These are phyloP conservation scores for Leishmania martiniquensis DNA, from an alignment of 208 protist genomes.

Conservation along the genomic window DNA sequence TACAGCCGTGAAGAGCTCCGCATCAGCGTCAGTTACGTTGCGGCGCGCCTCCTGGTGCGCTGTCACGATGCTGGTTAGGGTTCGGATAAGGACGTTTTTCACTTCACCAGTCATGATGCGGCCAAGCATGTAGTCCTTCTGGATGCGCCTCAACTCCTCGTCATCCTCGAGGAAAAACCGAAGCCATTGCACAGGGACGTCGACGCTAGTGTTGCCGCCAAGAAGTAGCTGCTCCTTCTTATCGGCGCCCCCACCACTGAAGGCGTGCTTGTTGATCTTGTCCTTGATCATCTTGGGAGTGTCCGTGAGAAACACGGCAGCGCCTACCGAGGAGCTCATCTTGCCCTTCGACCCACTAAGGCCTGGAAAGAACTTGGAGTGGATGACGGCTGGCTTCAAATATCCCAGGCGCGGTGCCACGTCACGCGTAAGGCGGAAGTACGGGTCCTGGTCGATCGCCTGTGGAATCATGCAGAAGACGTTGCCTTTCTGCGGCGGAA, in stretches of 20 bases:
- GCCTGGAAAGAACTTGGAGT: constrained; percentile 99
- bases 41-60: constrained; percentile 90
- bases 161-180: constrained; percentile 99
- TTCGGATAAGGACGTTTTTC: constrained; percentile 95
- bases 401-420: constrained; percentile 96
- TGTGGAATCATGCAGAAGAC: constrained; percentile 99
- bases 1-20: constrained; percentile 63
- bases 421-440: constrained; percentile 99
- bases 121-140: constrained; percentile 94
- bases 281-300: constrained; percentile 94
- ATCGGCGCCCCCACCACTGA: constrained; percentile 97
- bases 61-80: constrained; percentile 86
- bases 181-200: constrained; percentile 98
- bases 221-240: constrained; percentile 96
- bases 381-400: constrained; percentile 97
- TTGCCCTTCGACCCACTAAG: constrained; percentile 97
- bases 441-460: constrained; percentile 98
- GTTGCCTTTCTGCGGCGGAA: constrained; percentile 85
- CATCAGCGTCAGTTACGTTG: constrained; percentile 91
- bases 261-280: constrained; percentile 98
- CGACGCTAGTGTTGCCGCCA: constrained; percentile 95
- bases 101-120: constrained; percentile 97
- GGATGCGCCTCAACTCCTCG: constrained; percentile 79
- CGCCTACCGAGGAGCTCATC: constrained; percentile 96
- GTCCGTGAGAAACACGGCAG: constrained; percentile 98